These are phyloP conservation scores for Solanum okadae DNA, from an alignment of 257 asterid genomes.

Conservation along the genomic window DNA sequence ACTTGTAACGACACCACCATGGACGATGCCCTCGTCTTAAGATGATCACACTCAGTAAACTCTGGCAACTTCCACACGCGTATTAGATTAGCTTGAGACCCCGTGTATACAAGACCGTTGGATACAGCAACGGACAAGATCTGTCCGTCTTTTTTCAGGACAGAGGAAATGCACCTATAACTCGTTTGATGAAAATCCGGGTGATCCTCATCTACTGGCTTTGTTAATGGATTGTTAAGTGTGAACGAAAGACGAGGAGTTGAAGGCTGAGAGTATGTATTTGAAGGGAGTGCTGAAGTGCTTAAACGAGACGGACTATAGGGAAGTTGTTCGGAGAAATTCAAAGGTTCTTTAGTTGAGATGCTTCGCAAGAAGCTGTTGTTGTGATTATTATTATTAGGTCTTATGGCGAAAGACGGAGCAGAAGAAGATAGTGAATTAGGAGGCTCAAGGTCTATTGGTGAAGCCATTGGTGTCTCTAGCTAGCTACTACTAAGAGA, in stretches of 20 bases:
- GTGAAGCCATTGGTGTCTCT: conserved; percentile 10
- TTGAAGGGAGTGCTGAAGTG: conserved; percentile 13
- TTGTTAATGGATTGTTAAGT: conserved; percentile 14
- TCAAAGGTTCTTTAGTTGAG: conserved; percentile 54
- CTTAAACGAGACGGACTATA: conserved; percentile 34
- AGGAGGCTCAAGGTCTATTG: conserved; percentile 14
- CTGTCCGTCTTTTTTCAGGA: conserved; percentile 87
- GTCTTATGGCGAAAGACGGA: conserved; percentile 42
- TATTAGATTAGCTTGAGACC: conserved; percentile 47
- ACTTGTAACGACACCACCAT: conserved; percentile 60
- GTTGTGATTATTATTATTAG: conserved; percentile 3
- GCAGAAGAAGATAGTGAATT: conserved; percentile 13
- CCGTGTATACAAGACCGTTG: conserved; percentile 66
- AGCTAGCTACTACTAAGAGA: neutral
- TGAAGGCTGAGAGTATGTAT: conserved; percentile 43
- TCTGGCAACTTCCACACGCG: conserved; percentile 95
- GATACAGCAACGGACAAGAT: conserved; percentile 57
- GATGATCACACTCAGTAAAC: conserved; percentile 81
- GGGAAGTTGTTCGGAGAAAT: conserved; percentile 12
- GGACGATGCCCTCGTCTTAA: conserved; percentile 51
- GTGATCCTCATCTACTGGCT: neutral
- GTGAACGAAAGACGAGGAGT: conserved; percentile 51
- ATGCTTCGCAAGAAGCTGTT: conserved; percentile 42
- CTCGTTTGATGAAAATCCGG: conserved; percentile 24
- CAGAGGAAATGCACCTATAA: conserved; percentile 76